These are phyloP conservation scores for Yarrowia yakushimensis DNA, from an alignment of 805 yeast genomes.

Conservation along the genomic window DNA sequence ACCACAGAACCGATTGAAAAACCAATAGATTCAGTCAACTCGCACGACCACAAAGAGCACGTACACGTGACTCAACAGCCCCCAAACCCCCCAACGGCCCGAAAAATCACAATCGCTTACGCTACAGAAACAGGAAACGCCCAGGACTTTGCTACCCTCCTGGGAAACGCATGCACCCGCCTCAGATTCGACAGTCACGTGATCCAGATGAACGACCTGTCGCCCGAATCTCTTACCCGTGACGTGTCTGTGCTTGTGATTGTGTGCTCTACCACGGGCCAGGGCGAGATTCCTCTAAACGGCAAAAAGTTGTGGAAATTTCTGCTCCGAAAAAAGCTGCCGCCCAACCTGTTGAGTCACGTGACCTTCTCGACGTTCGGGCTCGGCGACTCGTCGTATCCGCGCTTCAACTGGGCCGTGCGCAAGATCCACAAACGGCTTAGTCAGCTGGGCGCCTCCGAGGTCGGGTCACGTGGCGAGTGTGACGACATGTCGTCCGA, in stretches of 20 bases:
- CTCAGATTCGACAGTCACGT: conserved; percentile 52
- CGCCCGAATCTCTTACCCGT: conserved; percentile 45
- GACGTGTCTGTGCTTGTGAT: conserved; percentile 39
- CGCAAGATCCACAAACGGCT: conserved; percentile 76
- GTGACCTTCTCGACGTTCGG: conserved; percentile 74
- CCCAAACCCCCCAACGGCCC: background rate
- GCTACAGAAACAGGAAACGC: conserved; percentile 95
- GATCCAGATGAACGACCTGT: conserved; percentile 34
- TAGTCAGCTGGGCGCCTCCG: conserved; percentile 75
- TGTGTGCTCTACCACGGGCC: conserved; percentile 89
- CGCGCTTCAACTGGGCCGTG: conserved; percentile 83
- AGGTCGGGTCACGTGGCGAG: conserved; percentile 71
- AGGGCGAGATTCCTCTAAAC: conserved; percentile 86
- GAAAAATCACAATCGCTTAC: conserved; percentile 49
- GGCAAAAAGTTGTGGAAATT: conserved; percentile 71
- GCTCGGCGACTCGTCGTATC: conserved; percentile 89
- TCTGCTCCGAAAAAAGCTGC: conserved; percentile 61
- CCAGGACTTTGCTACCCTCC: conserved; percentile 71
- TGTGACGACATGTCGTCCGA: conserved; percentile 82
- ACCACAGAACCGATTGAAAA: background rate
- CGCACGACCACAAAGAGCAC: background rate
- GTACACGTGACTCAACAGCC: background rate
- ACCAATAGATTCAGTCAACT: no score
- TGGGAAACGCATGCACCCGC: conserved; percentile 55
- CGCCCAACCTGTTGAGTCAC: conserved; percentile 59